Evolutionary conservation across 768 basidiomycete species (phyloP).

Genomic region (Tricholoma saponaceum): DNA sequence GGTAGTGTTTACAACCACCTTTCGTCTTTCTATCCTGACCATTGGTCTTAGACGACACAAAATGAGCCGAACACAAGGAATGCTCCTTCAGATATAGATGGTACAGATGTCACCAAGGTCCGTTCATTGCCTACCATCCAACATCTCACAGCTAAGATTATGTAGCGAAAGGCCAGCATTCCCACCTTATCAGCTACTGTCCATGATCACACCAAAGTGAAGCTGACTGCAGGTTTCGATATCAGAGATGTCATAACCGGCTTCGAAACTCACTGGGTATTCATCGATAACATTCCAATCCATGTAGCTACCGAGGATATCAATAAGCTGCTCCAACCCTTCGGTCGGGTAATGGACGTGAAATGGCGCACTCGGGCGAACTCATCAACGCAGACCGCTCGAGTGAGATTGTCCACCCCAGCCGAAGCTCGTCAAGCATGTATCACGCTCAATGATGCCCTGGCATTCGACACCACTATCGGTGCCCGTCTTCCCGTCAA

Average conservation of each 20-base stretch:
- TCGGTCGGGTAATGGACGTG: conserved; percentile 44
- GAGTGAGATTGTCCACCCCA: conserved; percentile 44
- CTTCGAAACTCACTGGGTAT: conserved; percentile 64
- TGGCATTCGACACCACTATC: conserved; percentile 35
- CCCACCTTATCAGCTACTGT: conserved; percentile 28
- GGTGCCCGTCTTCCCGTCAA: conserved; percentile 42
- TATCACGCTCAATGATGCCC: conserved; percentile 42
- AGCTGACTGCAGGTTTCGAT: conserved; percentile 56
- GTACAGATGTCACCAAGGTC: neutral
- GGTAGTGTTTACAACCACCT: conserved; percentile 6
- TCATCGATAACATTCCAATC: conserved; percentile 46
- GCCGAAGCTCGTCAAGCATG: conserved; percentile 52
- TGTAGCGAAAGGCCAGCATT: neutral
- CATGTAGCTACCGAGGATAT: conserved; percentile 31
- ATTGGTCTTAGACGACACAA: no score
- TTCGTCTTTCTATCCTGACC: neutral
- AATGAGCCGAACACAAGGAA: neutral
- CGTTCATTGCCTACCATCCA: neutral
- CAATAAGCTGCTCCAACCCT: conserved; percentile 33
- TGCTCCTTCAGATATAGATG: neutral
- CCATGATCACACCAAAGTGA: conserved; percentile 53
- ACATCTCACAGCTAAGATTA: neutral
- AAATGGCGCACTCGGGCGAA: conserved; percentile 18
- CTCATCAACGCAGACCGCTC: conserved; percentile 26
- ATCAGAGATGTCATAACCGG: conserved; percentile 56